Evolutionary conservation across 2,329 filamentous ascomycete genomes (phyloP).

Genomic region (Claviceps sp.): DNA sequence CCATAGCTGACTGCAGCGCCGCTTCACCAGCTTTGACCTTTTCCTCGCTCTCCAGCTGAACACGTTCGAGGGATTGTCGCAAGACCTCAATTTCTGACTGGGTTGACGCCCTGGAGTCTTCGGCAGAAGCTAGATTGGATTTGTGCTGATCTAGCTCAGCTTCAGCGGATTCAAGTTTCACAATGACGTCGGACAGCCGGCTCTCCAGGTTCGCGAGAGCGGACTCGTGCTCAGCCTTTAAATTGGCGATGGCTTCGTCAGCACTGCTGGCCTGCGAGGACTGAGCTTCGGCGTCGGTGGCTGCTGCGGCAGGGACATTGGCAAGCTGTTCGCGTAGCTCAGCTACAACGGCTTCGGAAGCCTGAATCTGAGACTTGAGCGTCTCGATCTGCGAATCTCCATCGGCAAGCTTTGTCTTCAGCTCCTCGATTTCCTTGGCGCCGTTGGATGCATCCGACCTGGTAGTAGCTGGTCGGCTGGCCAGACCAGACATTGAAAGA

Average conservation of each 20-base stretch:
- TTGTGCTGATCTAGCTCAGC: constrained; percentile 37
- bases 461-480: constrained; percentile 21
- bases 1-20: constrained; percentile 23
- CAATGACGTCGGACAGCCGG: constrained; percentile 33
- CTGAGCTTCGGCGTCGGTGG: constrained; percentile 25
- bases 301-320: constrained; percentile 22
- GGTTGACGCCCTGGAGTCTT: constrained; percentile 34
- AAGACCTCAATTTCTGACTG: constrained; percentile 34
- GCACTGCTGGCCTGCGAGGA: constrained; percentile 24
- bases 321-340: constrained; percentile 39
- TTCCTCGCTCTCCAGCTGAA: constrained; percentile 20
- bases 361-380: constrained; percentile 41
- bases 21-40: constrained; percentile 20
- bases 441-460: constrained; percentile 26
- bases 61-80: constrained; percentile 35
- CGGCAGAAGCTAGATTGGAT: constrained; percentile 32
- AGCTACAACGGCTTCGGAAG: constrained; percentile 41
- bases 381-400: constrained; percentile 44
- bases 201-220: constrained; percentile 32
- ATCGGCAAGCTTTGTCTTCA: constrained; percentile 44
- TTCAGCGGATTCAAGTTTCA: constrained; percentile 38
- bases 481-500: constrained; percentile 34
- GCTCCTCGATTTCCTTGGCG: constrained; percentile 43
- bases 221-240: constrained; percentile 37
- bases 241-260: constrained; percentile 28